phyloP scores from a whole-genome alignment of 176 grass and related monocot species.

The Pharus latifolius region DNA sequence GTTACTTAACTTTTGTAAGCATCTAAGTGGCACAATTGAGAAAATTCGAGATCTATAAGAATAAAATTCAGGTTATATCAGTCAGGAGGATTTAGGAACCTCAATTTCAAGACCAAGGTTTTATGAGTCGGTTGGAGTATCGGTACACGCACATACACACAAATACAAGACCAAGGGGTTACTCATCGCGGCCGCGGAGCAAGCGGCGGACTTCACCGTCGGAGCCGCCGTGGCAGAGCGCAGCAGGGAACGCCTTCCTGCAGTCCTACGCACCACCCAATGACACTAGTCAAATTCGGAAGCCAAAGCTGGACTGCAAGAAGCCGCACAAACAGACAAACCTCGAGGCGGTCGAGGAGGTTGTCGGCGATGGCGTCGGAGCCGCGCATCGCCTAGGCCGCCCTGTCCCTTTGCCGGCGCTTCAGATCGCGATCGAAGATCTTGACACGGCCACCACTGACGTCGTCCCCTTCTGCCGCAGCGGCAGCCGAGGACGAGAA shows the following conservation, averaged over 20 bases:
- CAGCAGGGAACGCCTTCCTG: slow-evolving; percentile 63
- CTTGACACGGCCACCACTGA: slow-evolving; percentile 28
- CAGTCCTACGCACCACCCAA: slow-evolving; percentile 36
- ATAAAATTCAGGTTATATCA: too few relatives aligned
- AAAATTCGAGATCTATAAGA: too few relatives aligned
- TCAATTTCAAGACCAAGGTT: too few relatives aligned
- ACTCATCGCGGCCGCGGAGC: slow-evolving; percentile 65
- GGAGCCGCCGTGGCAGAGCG: slow-evolving; percentile 74
- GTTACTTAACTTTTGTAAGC: too few relatives aligned
- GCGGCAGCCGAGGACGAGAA: background rate
- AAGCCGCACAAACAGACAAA: background rate
- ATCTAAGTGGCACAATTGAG: too few relatives aligned
- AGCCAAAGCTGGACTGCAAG: background rate
- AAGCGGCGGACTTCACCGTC: slow-evolving; percentile 51
- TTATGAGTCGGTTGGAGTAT: too few relatives aligned
- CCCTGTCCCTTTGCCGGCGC: slow-evolving; percentile 69
- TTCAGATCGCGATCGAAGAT: slow-evolving; percentile 96
- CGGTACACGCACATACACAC: background rate
- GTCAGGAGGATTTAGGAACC: too few relatives aligned
- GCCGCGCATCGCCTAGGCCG: slow-evolving; percentile 64
- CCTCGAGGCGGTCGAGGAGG: slow-evolving; percentile 77
- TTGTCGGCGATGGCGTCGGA: slow-evolving; percentile 58
- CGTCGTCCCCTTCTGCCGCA: background rate
- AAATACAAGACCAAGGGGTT: background rate
- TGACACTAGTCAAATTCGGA: background rate